Evolutionary conservation across 139 green algal genomes (phyloP).

Genomic region (Closterium sp.): DNA sequence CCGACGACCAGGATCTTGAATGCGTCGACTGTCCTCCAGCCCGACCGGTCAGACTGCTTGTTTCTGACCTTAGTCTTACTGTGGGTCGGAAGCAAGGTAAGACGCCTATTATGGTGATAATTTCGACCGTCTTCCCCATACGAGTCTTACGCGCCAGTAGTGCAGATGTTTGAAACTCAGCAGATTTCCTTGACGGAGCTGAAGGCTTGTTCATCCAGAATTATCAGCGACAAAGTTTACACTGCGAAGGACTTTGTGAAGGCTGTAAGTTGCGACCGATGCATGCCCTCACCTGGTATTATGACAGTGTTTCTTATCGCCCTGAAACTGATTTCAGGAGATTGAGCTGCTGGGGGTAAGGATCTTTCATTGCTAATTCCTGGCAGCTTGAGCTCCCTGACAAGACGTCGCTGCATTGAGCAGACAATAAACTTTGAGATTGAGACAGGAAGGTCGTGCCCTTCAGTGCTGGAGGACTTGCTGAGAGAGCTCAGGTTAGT

Average conservation of each 20-base stretch:
- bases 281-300: not conserved
- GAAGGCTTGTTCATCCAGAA: not conserved
- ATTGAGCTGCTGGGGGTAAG: not conserved
- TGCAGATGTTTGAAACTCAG: not conserved
- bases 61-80: not conserved
- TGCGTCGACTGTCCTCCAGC: not conserved
- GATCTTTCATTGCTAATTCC: not conserved
- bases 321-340: not conserved
- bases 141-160: not conserved
- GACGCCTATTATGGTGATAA: not conserved
- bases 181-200: not conserved
- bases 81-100: not conserved
- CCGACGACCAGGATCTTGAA: not conserved
- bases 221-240: not conserved
- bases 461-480: not conserved
- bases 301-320: not conserved
- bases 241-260: not conserved
- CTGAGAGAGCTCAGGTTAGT: not conserved
- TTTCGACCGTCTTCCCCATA: not conserved
- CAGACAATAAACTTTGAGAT: not conserved
- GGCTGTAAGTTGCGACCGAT: not conserved
- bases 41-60: not conserved
- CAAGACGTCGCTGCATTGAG: not conserved
- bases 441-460: not conserved
- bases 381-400: not conserved